Base-by-base conservation (phyloP, 2,329 filamentous ascomycete species). In the Emydomyces testavorans region DNA sequence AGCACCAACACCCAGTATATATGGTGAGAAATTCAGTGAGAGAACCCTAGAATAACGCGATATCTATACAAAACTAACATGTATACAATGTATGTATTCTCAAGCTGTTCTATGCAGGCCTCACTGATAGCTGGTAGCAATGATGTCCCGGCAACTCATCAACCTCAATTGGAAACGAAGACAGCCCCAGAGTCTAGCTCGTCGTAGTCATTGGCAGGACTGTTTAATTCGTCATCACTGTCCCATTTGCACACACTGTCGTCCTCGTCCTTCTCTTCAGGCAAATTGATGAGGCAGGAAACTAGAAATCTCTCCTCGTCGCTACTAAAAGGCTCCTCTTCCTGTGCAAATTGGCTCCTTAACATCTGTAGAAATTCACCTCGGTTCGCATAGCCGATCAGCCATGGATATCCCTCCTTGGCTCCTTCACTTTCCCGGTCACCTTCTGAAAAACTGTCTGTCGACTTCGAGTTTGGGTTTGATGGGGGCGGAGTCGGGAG, bases 311-410 rank as follows among this genome's bases (percentile, higher is more conserved):
- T 35, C n/a, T 38, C 16, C 7, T 39, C 21, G 23, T 39, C 36
- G 3, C 11, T 15, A 21, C 11, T 23, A 10, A 23, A 21, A 26
- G 16, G 7, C 32, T 35, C 16, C 4, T 23, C 16, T 24, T 39
- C 16, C 18, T 39, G 18, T 3, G 7, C 5, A 13, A 24, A 39
- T 3, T 21, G 7, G 16, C 23, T 15, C 20, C 16, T 39, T 54
- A 32, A 54, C 32, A 31, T 55, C 53, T 43, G 39, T 20, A 29
- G 11, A 43, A 43, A 43, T 15, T 13, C 8, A 15, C 7, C 39
- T 21, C 16, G 18, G 7, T n/a, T 7, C 8, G 7, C 18, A 8
- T 2, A 10, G 2, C 18, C 16, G 16, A 39, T 39, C 11, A 39
- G 18, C 36, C 16, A 39, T 4, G 16, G 36, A n/a, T 39, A 21